phyloP scores from a whole-genome alignment of 768 basidiomycete species.

The Rhizopogon salebrosus region DNA sequence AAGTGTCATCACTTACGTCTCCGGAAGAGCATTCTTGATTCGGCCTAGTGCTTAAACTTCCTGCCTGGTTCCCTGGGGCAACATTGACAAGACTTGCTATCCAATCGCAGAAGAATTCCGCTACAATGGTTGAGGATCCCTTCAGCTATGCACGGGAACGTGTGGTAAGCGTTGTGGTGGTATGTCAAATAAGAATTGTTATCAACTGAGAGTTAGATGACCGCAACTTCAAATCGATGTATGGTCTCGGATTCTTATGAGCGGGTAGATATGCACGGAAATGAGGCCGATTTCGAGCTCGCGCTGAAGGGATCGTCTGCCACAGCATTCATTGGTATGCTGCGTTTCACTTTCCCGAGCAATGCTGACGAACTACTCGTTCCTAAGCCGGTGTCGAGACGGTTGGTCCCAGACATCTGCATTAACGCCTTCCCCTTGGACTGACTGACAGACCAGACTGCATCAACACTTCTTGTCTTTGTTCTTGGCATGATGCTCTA shows the following conservation, averaged over 20 bases:
- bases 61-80: constrained; percentile 33
- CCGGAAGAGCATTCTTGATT: constrained; percentile 8
- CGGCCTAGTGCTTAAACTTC: constrained; percentile 22
- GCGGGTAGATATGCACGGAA: constrained; percentile 9
- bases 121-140: constrained; percentile 24
- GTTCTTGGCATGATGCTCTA: constrained; percentile 30
- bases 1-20: constrained; percentile 11
- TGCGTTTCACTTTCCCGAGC: not conserved
- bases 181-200: not conserved
- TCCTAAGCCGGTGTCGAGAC: constrained; percentile 26
- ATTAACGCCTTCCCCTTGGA: not conserved
- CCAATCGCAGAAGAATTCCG: constrained; percentile 22
- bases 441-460: constrained; percentile 17
- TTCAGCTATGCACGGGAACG: constrained; percentile 25
- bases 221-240: constrained; percentile 19
- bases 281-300: constrained; percentile 19
- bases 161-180: constrained; percentile 10
- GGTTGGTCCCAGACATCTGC: constrained; percentile 9
- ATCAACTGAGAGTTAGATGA: constrained; percentile 7
- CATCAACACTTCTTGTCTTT: constrained; percentile 27
- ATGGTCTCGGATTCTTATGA: constrained; percentile 26
- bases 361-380: constrained; percentile 1
- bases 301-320: constrained; percentile 27
- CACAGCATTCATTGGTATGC: constrained; percentile 28
- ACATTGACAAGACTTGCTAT: constrained; percentile 23